Base-by-base conservation (phyloP, 2,329 filamentous ascomycete genomes). In the Exserohilum rostratum region DNA sequence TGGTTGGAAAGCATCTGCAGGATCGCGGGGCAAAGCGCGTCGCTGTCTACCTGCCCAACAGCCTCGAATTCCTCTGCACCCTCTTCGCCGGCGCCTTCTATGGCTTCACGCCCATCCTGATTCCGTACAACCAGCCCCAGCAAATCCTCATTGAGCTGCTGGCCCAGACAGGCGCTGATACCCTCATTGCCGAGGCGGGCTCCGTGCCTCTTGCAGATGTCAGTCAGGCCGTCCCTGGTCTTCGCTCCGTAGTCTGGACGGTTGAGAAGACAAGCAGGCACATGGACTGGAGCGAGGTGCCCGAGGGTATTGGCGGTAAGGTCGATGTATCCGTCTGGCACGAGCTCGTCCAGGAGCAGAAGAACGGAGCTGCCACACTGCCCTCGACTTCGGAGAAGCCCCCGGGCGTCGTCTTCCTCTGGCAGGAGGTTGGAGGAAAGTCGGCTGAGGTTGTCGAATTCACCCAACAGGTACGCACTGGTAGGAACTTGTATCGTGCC, bases 281-380 rank as follows among this genome's bases (percentile, higher is more conserved):
- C 72, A 89, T 99, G 83, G 93, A 96, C 76, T 99, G 93, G 93
- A 93, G 91, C 65, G 90, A 93, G 71, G 85, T 93, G 2, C 92
- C 93, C 10, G 85, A 89, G 68, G 89, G 90, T 46, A 87, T 88
- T 52, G 88, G 88, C 13, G 85, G 88, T 53, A 87, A 83, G 58
- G 82, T 96, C 57, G 90, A 90, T 51, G 90, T 97, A 13, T 85
- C 87, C n/a, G 95, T 93, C 12, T 99, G 93, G 93, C 90, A 96
- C 68, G 90, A 97, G 55, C 84, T 98, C 48, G 79, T 97, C 22
- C 85, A 89, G 61, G 90, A 95, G 58, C 25, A 80, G 79, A 49
- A 67, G 54, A 62, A 57, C 34, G 81, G 84, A 33, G 84, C 82
- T 37, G 78, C 78, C 6, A 85, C 90, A 17, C 80, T 96, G 11